These are phyloP conservation scores for Ceratonia siliqua DNA, from an alignment of 306 rosid species.

Conservation along the genomic window DNA sequence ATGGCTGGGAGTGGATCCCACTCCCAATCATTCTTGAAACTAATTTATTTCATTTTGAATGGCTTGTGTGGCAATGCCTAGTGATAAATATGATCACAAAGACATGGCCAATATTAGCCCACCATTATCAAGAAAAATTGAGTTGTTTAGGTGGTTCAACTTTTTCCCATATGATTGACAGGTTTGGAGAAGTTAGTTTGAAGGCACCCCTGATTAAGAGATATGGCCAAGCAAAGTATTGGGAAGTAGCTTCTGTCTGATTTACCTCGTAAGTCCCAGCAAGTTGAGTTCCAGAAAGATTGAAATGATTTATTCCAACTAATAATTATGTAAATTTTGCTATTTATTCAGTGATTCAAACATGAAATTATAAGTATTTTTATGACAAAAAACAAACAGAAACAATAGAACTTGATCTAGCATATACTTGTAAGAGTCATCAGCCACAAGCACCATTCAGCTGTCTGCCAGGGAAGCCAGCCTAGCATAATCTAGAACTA, in stretches of 20 bases:
- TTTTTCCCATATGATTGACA: slow-evolving; percentile 40
- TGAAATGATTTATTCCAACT: neutral
- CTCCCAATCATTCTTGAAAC: slow-evolving; percentile 23
- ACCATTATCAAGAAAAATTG: slow-evolving; percentile 24
- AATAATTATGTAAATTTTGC: neutral
- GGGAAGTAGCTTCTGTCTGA: slow-evolving; percentile 38
- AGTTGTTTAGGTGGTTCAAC: slow-evolving; percentile 39
- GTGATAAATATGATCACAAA: slow-evolving; percentile 34
- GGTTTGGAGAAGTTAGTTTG: slow-evolving; percentile 31
- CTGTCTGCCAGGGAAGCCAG: neutral
- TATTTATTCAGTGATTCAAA: neutral
- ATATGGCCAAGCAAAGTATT: slow-evolving; percentile 35
- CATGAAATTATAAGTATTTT: neutral
- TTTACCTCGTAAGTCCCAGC: neutral
- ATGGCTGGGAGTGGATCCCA: slow-evolving; percentile 34
- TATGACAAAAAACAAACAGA: neutral
- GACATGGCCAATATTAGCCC: slow-evolving; percentile 33
- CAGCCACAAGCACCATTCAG: neutral
- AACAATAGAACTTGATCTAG: neutral
- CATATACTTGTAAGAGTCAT: neutral
- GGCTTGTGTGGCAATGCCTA: slow-evolving; percentile 1
- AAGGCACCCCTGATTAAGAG: slow-evolving; percentile 35
- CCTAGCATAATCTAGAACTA: neutral
- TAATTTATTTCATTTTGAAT: slow-evolving; percentile 29
- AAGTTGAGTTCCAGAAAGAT: neutral